Evolutionary conservation across 768 basidiomycete species (phyloP).

Genomic region (Xerocomellus amylosporus): DNA sequence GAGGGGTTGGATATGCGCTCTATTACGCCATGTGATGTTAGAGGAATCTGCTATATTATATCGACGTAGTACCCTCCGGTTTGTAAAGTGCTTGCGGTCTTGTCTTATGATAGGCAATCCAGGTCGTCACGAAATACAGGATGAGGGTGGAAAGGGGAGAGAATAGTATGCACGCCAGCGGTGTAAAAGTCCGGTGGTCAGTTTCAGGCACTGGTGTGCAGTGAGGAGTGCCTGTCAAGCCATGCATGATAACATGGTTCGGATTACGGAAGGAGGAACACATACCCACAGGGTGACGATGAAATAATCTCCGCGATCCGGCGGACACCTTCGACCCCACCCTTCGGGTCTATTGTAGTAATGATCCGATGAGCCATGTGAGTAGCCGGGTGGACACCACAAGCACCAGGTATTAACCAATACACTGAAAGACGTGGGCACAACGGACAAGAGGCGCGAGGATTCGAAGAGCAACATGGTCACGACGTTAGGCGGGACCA

Average conservation of each 20-base stretch:
- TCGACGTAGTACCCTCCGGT: background rate
- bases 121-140: slow-evolving; percentile 82
- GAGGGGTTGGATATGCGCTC: background rate
- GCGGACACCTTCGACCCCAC: slow-evolving; percentile 38
- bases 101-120: too few relatives aligned
- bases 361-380: slow-evolving; percentile 3
- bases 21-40: background rate
- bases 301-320: slow-evolving; percentile 60
- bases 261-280: background rate
- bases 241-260: background rate
- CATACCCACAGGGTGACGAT: slow-evolving; percentile 72
- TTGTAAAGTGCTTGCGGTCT: background rate
- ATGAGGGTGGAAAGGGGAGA: slow-evolving; percentile 83
- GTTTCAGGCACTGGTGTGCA: slow-evolving; percentile 81
- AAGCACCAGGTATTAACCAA: slow-evolving; percentile 59
- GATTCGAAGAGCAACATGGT: slow-evolving; percentile 67
- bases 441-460: slow-evolving; percentile 66
- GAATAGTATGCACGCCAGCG: slow-evolving; percentile 93
- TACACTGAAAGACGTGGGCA: slow-evolving; percentile 68
- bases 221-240: slow-evolving; percentile 67
- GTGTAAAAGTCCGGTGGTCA: slow-evolving; percentile 85
- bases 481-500: slow-evolving; percentile 48
- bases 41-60: background rate
- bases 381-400: slow-evolving; percentile 41
- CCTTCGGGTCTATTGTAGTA: background rate